Evolutionary conservation across 2,329 filamentous ascomycete genomes (phyloP).

Genomic region (Colletotrichum godetiae): DNA sequence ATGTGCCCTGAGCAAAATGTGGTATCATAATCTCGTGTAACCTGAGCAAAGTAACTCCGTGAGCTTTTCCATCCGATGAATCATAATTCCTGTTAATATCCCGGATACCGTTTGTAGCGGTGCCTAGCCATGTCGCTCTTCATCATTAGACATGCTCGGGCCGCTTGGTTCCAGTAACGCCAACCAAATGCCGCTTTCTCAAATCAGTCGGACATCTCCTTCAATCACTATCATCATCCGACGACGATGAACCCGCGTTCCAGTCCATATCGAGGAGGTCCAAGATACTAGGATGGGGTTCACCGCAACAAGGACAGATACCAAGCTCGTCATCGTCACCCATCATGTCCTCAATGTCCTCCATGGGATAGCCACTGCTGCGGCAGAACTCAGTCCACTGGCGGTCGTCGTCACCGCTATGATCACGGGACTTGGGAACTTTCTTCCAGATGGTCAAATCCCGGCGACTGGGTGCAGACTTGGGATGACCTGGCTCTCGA

Average conservation of each 20-base stretch:
- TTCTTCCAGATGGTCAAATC: constrained; percentile 63
- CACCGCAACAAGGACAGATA: constrained; percentile 54
- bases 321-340: constrained; percentile 45
- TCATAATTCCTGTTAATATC: neutral
- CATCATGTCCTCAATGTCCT: constrained; percentile 43
- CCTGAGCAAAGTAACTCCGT: constrained; percentile 18
- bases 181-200: neutral
- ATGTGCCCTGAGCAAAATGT: constrained; percentile 28
- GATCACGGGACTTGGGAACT: constrained; percentile 55
- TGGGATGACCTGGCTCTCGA: constrained; percentile 54
- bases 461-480: constrained; percentile 47
- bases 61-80: constrained; percentile 18
- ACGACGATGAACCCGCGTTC: too few species aligned
- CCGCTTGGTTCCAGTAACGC: neutral
- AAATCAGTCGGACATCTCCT: neutral
- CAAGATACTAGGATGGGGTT: constrained; percentile 49
- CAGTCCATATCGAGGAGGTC: constrained; percentile 42
- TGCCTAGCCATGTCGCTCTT: neutral
- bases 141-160: neutral
- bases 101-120: neutral
- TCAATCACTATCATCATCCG: too few species aligned
- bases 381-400: constrained; percentile 62
- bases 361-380: constrained; percentile 46
- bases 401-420: constrained; percentile 45
- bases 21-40: constrained; percentile 30